A percentile compares a stretch with the other conserved stretches of the same genome.
Conservation (phyloP, 75 land plant genomes). For the Adiantum capillusveneris region DNA sequence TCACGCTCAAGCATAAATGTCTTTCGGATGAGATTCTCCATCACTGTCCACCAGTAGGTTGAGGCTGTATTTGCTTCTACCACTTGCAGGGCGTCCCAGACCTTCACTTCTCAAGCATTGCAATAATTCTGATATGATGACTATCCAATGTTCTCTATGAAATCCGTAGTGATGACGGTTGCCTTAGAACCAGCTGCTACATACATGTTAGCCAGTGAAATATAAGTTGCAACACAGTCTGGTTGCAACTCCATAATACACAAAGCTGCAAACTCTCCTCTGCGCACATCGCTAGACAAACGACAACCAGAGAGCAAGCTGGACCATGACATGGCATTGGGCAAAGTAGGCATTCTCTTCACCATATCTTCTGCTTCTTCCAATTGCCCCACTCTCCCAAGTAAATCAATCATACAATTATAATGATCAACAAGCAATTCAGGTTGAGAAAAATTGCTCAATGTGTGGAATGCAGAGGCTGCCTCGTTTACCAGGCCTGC, state of each 20-base stretch:
- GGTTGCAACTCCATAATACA: constrained; percentile 27
- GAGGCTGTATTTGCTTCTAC: too few relatives aligned
- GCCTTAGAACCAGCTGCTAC: constrained; percentile 36
- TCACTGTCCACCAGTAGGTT: too few relatives aligned
- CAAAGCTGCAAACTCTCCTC: constrained; percentile 35
- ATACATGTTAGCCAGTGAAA: constrained; percentile 54
- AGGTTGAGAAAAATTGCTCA: not conserved
- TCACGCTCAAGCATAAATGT: too few relatives aligned
- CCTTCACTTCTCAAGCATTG: too few relatives aligned
- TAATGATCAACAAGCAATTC: constrained; percentile 9
- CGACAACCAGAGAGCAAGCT: constrained; percentile 43
- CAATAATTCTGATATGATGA: too few relatives aligned
- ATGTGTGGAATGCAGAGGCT: not conserved
- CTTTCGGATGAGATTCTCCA: too few relatives aligned
- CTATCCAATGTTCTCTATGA: too few relatives aligned
- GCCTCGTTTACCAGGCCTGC: constrained; percentile 16
- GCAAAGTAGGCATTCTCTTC: constrained; percentile 19
- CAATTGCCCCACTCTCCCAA: constrained; percentile 31
- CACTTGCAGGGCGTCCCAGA: too few relatives aligned
- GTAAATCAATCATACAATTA: constrained; percentile 34
- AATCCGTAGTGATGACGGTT: too few relatives aligned
- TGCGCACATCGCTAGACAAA: constrained; percentile 14
- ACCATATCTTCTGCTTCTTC: constrained; percentile 32
- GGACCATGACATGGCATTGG: constrained; percentile 24
- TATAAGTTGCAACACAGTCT: constrained; percentile 40